phyloP scores from a whole-genome alignment of 306 rosid genomes.

The Sphenostylis stenocarpa region DNA sequence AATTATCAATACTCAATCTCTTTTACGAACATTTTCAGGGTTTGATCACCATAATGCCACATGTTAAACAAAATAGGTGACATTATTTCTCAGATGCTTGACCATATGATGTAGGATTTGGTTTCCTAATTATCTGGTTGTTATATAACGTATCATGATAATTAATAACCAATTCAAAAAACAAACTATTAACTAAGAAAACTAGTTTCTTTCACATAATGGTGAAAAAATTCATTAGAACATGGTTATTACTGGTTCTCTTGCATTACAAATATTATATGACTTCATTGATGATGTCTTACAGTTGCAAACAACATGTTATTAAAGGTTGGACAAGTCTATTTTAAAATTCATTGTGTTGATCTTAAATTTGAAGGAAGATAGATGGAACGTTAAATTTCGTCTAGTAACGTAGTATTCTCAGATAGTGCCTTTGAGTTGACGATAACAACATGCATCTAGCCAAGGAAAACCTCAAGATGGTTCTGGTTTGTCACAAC shows the following conservation, averaged over 20 bases:
- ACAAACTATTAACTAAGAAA: not conserved
- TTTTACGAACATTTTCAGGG: not conserved
- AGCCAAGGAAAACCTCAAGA: not conserved
- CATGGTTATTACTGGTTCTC: not conserved
- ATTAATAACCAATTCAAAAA: not conserved
- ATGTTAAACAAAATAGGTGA: constrained; percentile 20
- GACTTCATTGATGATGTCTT: not conserved
- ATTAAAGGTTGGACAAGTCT: constrained; percentile 26
- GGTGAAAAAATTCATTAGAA: not conserved
- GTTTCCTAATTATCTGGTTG: constrained; percentile 10
- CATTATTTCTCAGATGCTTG: constrained; percentile 17
- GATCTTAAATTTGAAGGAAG: constrained; percentile 43
- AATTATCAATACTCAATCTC: constrained; percentile 2
- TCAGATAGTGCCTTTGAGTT: not conserved
- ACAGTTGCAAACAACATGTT: not conserved
- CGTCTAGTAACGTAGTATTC: not conserved
- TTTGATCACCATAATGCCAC: not conserved
- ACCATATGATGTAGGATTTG: not conserved
- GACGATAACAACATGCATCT: constrained; percentile 1
- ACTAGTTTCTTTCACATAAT: not conserved
- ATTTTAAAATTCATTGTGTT: not conserved
- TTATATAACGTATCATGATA: not conserved
- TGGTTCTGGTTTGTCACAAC: constrained; percentile 1
- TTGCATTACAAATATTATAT: not conserved
- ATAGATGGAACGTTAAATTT: not conserved